Conservation (phyloP, 805 yeast genomes). For the Jamesozyma gamospora region DNA sequence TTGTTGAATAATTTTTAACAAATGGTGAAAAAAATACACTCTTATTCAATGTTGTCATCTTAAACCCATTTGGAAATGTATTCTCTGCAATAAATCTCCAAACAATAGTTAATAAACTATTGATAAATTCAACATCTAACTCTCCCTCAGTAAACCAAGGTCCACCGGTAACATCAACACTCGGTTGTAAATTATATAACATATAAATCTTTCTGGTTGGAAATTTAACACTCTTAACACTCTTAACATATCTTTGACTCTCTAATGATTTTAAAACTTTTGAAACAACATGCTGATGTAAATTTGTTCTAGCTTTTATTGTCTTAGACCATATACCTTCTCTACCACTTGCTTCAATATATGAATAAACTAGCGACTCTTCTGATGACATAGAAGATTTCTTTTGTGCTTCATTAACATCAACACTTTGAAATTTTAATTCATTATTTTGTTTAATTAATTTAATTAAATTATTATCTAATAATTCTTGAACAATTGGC, state of each 20-base stretch:
- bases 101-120: conserved; percentile 67
- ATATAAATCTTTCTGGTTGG: conserved; percentile 95
- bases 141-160: conserved; percentile 98
- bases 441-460: conserved; percentile 57
- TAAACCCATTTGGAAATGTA: conserved; percentile 66
- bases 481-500: conserved; percentile 41
- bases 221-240: conserved; percentile 80
- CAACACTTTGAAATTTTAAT: conserved; percentile 66
- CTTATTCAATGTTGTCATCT: conserved; percentile 19
- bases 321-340: conserved; percentile 97
- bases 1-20: conserved; percentile 54
- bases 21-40: conserved; percentile 40
- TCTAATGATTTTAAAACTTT: conserved; percentile 77
- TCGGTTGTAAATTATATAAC: conserved; percentile 88
- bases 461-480: conserved; percentile 54
- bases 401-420: conserved; percentile 63
- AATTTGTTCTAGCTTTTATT: conserved; percentile 73
- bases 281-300: conserved; percentile 84
- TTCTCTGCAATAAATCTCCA: conserved; percentile 78
- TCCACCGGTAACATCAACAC: conserved; percentile 94
- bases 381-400: conserved; percentile 72
- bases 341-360: conserved; percentile 85
- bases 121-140: conserved; percentile 87
- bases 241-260: conserved; percentile 71
- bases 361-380: conserved; percentile 82